Percentiles rank a stretch among this genome's conserved stretches.
phyloP scores from a whole-genome alignment of 2,329 filamentous ascomycete genomes.

The Iodosphaeria phyllophila region DNA sequence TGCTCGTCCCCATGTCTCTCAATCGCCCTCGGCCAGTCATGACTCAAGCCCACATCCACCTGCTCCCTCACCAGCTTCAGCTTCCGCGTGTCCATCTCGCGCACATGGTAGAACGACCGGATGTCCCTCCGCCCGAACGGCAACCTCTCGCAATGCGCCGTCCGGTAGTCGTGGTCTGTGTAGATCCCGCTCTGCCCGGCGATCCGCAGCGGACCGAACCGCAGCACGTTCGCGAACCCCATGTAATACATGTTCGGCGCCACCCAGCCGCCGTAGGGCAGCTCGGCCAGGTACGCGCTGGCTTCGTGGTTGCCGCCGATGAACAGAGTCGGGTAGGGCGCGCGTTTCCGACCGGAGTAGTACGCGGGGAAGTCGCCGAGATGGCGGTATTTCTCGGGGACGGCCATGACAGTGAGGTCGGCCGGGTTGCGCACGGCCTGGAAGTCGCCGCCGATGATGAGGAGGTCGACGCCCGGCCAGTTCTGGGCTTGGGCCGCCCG shows the following conservation, averaged over 20 bases:
- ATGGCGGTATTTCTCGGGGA: slow-evolving; percentile 69
- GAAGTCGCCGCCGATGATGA: slow-evolving; percentile 95
- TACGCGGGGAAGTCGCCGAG: slow-evolving; percentile 91
- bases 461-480: slow-evolving; percentile 69
- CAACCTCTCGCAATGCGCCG: slow-evolving; percentile 66
- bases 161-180: slow-evolving; percentile 78
- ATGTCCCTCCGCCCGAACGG: slow-evolving; percentile 66
- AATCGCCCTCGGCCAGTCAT: slow-evolving; percentile 83
- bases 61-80: slow-evolving; percentile 69
- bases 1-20: slow-evolving; percentile 58
- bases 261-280: slow-evolving; percentile 94
- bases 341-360: slow-evolving; percentile 59
- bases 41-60: slow-evolving; percentile 78
- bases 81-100: slow-evolving; percentile 83
- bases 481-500: slow-evolving; percentile 48
- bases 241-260: slow-evolving; percentile 96
- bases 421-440: slow-evolving; percentile 81
- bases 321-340: slow-evolving; percentile 83
- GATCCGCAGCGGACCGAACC: slow-evolving; percentile 69
- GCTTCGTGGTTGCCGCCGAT: slow-evolving; percentile 93
- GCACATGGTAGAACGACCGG: slow-evolving; percentile 71
- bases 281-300: slow-evolving; percentile 72
- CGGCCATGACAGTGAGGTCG: slow-evolving; percentile 77
- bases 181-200: slow-evolving; percentile 86
- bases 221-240: slow-evolving; percentile 77